Evolutionary conservation across 2,329 filamentous ascomycete species (phyloP), one percentile per base, ranked within the genome.

Genomic region (Colletotrichum tabaci): DNA sequence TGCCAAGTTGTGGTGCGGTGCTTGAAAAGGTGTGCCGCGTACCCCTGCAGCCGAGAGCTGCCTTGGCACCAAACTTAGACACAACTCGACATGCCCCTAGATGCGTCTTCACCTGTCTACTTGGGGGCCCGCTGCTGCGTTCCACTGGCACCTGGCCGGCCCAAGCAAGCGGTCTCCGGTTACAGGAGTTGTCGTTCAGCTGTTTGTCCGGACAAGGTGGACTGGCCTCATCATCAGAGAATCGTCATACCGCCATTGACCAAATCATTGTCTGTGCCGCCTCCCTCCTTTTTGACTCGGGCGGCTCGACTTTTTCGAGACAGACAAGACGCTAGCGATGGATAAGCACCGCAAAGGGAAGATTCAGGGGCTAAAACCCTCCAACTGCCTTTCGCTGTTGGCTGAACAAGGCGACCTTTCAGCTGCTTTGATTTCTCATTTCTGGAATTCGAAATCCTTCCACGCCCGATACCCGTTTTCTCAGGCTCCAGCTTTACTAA

Each of bases 1-100:
- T 71, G 68, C 68, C 65, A 71, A 64, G 65, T 42, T 26, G 58
- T 63, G 40, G 65, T 71, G 65, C 38, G 58, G 65, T 71, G 65
- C 65, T 68, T 63, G 65, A 68, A 55, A 67, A 68, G 65, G 68
- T 68, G 65, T 60, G 52, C 68, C 68, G 58, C 65, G 23, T 61
- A 71, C 60, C 68, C 68, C 68, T 71, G 68, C 68, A 71, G 52
- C 55, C 46, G 50, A 53, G 56, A 53, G 18, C 55, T 23, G 65
- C 58, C 68, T 71, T 68, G 64, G 68, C 65, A 71, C 65, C 68
- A 68, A 71, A 71, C 44, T 64, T 55, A 71, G 68, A 68, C 65
- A 60, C 58, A 63, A 26, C 65, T 63, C 60, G 65, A 71, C 53
- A 63, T 71, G 46, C 23, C 68, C 68, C 68, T 68, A 65, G 53